Base-by-base conservation (phyloP, 257 asterid species). In the Solanum pinnatisectum region DNA sequence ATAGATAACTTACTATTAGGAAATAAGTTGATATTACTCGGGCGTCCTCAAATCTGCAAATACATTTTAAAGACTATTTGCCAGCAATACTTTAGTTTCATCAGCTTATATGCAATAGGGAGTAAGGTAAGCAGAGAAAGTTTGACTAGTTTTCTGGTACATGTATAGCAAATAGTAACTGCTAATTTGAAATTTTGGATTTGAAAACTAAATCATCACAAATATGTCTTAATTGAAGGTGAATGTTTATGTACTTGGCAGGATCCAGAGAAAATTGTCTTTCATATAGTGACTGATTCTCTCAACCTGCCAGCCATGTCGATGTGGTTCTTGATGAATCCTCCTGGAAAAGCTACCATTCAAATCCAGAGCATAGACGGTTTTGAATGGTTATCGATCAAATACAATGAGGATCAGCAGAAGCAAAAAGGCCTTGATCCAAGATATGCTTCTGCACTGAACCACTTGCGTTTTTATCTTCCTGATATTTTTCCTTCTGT, bases 281-380 rank as follows among this genome's bases (percentile, higher is more conserved):
- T 97, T 90, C 99, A 96, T 91, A 87, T 97, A 70, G 95, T 96
- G 90, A 96, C 99, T 4, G 98, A 97, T 91, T 90, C 95, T 36
- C 92, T 97, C 68, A 96, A 94, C 92, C 84, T 91, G 84, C 98
- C 99, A 59, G 95, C 99, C 60, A 93, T 97, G 90, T 88, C 96
- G 25, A 96, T 95, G 99, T 97, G 99, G 99, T 97, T 97, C 94
- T 88, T 96, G 90, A 88, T 88, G 84, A 96, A 95, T 90, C 95
- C 98, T 89, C 99, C 96, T 14, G 92, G 91, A 32, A 92, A 94
- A 90, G 98, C 99, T 88, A 92, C 96, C 32, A 87, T 96, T 49
- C 93, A 94, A 52, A 95, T 97, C 89, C 96, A 93, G 91, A 92
- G 93, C 89, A 84, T 93, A 46, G 98, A 94, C 39, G 79, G 73